Evolutionary conservation across 2,329 filamentous ascomycete genomes (phyloP).

Genomic region (Neonectria punicea): DNA sequence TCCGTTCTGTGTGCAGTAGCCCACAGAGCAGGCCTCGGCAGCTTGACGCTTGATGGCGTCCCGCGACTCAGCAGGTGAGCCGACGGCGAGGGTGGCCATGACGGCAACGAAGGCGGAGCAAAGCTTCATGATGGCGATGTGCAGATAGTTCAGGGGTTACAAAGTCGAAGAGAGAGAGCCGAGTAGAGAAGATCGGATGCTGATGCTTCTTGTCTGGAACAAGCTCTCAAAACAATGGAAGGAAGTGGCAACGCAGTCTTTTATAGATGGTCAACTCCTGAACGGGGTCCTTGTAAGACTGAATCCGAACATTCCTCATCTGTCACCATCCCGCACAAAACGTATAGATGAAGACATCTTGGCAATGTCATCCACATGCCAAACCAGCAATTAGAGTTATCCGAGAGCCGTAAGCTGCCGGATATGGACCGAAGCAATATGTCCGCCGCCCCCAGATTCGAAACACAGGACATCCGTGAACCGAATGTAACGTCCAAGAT

Average conservation of each 20-base stretch:
- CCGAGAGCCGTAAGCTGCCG: background rate
- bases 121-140: slow-evolving; percentile 30
- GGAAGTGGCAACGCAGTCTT: background rate
- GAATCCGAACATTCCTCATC: background rate
- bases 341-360: background rate
- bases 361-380: background rate
- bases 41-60: slow-evolving; percentile 53
- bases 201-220: background rate
- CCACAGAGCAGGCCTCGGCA: slow-evolving; percentile 56
- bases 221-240: background rate
- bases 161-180: background rate
- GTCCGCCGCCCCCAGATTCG: background rate
- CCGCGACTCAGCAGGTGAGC: slow-evolving; percentile 28
- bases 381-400: background rate
- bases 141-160: background rate
- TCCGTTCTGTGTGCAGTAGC: slow-evolving; percentile 48
- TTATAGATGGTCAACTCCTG: background rate
- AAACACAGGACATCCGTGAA: slow-evolving; percentile 16
- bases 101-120: slow-evolving; percentile 21
- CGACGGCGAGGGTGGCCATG: slow-evolving; percentile 29
- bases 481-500: slow-evolving; percentile 5
- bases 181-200: background rate
- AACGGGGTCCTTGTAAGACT: no score
- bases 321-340: background rate
- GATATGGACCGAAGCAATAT: background rate